These are phyloP conservation scores for Rhodotorula toruloides DNA, from an alignment of 768 basidiomycete genomes.

Conservation along the genomic window DNA sequence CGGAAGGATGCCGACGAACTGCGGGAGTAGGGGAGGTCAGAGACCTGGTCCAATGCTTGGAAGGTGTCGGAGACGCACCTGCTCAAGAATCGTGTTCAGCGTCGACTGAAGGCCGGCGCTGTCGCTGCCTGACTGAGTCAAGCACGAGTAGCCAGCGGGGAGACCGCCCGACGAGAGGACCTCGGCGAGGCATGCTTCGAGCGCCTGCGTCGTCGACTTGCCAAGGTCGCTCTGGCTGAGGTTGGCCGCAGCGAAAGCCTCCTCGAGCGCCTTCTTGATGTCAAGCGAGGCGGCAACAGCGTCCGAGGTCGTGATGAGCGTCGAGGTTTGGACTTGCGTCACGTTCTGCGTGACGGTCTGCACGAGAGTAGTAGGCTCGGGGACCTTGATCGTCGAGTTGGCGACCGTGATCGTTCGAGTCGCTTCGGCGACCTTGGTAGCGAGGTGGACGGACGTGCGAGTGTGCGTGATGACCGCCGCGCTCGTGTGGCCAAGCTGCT, in stretches of 20 bases:
- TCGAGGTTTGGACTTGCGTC: conserved; percentile 16
- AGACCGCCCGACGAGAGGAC: conserved; percentile 37
- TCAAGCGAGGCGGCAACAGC: conserved; percentile 23
- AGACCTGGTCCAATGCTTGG: neutral
- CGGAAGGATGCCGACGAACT: conserved; percentile 41
- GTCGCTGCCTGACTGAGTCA: conserved; percentile 28
- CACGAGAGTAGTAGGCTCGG: conserved; percentile 24
- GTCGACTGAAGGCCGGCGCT: conserved; percentile 29
- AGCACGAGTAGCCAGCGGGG: conserved; percentile 38
- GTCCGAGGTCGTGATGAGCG: conserved; percentile 20
- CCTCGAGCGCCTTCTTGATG: conserved; percentile 36
- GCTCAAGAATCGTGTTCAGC: conserved; percentile 39
- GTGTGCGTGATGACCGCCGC: conserved; percentile 14
- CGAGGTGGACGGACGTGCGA: conserved; percentile 13
- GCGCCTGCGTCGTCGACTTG: conserved; percentile 21
- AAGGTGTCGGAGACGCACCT: conserved; percentile 1
- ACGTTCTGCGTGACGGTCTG: conserved; percentile 16
- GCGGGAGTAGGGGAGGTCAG: neutral
- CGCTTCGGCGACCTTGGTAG: conserved; percentile 46
- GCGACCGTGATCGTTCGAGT: conserved; percentile 41
- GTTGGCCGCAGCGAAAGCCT: conserved; percentile 38
- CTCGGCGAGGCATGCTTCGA: conserved; percentile 32
- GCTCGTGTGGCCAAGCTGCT: conserved; percentile 12
- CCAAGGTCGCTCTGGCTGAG: conserved; percentile 29
- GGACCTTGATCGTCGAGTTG: conserved; percentile 16